Base-by-base conservation (phyloP, 768 basidiomycete genomes). In the Nidula microcarpa region DNA sequence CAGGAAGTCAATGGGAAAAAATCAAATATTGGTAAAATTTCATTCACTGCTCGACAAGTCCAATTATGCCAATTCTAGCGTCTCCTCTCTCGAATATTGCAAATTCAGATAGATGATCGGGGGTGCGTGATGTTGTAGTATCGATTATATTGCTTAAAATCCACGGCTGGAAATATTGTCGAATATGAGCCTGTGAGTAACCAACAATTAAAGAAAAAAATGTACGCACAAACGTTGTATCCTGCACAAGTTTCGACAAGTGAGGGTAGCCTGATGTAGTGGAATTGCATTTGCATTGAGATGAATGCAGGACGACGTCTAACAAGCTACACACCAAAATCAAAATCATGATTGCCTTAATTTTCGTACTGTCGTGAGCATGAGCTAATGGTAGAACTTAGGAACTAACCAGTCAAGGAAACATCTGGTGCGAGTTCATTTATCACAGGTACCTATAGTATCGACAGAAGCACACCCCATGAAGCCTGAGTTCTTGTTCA, bases 311-410 rank as follows among this genome's bases (percentile, higher is more conserved):
- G 14, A 37, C 36, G 14, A 14, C 1, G n/a, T 41, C 37, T 16
- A 8, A n/a, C 8, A 30, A 30, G 14, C 1, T 23, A 46, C 71
- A 47, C 53, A 87, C 89, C 89, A 58, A 89, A 91, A 68, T 95
- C 94, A 67, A 94, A 94, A 59, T 95, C 94, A 58, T 97, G 94
- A 64, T 97, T 95, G 4, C 93, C 91, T 91, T 47, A 55, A 17
- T 23, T 49, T n/a, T 39, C n/a, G 14, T 47, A 35, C 23, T 51
- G 49, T 37, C 33, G 52, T 39, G 34, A 10, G 16, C 8, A 13
- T 35, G 6, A 41, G 16, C 1, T 34, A 5, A 41, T 50, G n/a
- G 14, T 32, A 18, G 11, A 11, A 39, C 33, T 51, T 16, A 33
- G n/a, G 49, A 33, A 68, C 86, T 49, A 33, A 91, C 91, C 93